Evolutionary conservation across 192 early-diverging fungal genomes (phyloP).

Genomic region (Paraglomus occultum): DNA sequence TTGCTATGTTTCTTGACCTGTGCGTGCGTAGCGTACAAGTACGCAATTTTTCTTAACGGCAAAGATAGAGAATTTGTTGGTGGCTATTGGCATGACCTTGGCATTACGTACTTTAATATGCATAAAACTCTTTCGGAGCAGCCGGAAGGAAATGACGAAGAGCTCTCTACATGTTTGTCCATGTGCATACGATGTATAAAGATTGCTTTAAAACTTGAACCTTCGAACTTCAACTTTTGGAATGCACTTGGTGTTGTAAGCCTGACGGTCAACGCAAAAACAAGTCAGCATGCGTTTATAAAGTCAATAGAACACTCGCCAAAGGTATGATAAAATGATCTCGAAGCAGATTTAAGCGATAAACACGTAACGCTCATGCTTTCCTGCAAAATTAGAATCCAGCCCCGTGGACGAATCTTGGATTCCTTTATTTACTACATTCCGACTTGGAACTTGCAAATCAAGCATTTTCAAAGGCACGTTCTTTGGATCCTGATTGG

Average conservation of each 20-base stretch:
- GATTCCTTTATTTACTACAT: slow-evolving; percentile 70
- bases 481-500: slow-evolving; percentile 77
- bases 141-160: not conserved
- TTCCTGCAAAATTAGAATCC: slow-evolving; percentile 38
- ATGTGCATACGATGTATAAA: slow-evolving; percentile 49
- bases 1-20: slow-evolving; percentile 47
- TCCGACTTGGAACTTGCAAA: slow-evolving; percentile 74
- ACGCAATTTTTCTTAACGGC: slow-evolving; percentile 44
- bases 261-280: slow-evolving; percentile 38
- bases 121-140: slow-evolving; percentile 29
- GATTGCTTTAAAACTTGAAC: slow-evolving; percentile 63
- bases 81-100: slow-evolving; percentile 54
- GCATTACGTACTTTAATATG: slow-evolving; percentile 46
- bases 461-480: slow-evolving; percentile 68
- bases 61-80: slow-evolving; percentile 40
- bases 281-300: slow-evolving; percentile 87
- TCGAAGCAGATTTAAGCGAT: not conserved
- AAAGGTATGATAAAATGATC: slow-evolving; percentile 48
- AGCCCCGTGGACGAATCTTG: slow-evolving; percentile 79
- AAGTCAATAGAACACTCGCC: slow-evolving; percentile 68
- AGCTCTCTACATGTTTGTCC: slow-evolving; percentile 17
- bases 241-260: slow-evolving; percentile 72
- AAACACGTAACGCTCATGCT: not conserved
- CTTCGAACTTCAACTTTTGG: slow-evolving; percentile 57
- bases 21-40: slow-evolving; percentile 51